Base-by-base conservation (phyloP, 148 eudicot species). In the Vaccinium vitisidaea region DNA sequence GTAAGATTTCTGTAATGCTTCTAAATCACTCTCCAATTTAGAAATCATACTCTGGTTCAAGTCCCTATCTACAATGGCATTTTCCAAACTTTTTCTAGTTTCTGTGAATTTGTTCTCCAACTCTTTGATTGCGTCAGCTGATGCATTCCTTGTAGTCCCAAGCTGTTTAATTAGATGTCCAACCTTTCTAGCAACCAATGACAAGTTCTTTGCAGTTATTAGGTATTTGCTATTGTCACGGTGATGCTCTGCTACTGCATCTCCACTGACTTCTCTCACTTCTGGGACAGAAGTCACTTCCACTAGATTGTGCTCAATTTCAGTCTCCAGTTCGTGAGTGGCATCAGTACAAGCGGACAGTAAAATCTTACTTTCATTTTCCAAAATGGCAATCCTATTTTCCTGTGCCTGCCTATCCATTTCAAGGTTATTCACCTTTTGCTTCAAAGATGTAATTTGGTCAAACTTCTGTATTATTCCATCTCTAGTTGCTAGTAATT, bases 311-410 rank as follows among this genome's bases (percentile, higher is more conserved):
- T 87, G 84, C 75, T 78, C 85, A 61, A 83, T 74, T 82, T 87
- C 87, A 56, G 36, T 80, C 67, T 92, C 88, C 89, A 94, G 86
- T 79, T 88, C 86, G 80, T 86, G 79, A 9, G 92, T 84, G 79
- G 94, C 94, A 83, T 90, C 88, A 63, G 88, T 50, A 88, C 96
- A 94, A 87, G 92, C 94, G 86, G 95, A 89, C 80, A 85, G 84
- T 74, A 95, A 82, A 87, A 87, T 77, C 80, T 86, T 80, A 83
- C 88, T 84, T 70, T 89, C 93, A 71, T 87, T 84, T 89, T 92
- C 93, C 88, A 94, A 82, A 49, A 87, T 82, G 67, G 82, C 84
- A 14, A 90, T 86, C 82, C 78, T 86, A 79, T 85, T 85, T 54
- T 91, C 88, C 83, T 89, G 90, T 18, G 83, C 86, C 75, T 89